These are phyloP conservation scores for Adenanthera pavonina DNA, from an alignment of 306 rosid genomes.

Conservation along the genomic window DNA sequence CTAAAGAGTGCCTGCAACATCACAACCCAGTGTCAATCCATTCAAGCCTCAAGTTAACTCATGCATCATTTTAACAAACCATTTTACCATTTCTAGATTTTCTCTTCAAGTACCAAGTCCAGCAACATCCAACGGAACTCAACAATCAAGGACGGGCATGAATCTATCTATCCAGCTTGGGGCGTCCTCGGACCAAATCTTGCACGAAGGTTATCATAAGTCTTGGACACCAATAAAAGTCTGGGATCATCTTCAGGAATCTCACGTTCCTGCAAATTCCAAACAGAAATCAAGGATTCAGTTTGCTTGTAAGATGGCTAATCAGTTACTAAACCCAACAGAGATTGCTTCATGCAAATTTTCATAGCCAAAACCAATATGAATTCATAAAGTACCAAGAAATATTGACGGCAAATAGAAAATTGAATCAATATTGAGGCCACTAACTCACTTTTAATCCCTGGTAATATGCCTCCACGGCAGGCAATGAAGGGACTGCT, in stretches of 20 bases:
- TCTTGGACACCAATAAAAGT: conserved; percentile 57
- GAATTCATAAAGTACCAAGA: conserved; percentile 30
- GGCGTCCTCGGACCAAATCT: conserved; percentile 49
- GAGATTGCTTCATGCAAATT: not conserved
- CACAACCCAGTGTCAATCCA: conserved; percentile 28
- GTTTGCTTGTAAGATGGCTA: not conserved
- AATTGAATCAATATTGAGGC: conserved; percentile 17
- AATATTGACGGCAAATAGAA: conserved; percentile 25
- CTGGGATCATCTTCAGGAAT: conserved; percentile 89
- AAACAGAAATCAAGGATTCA: not conserved
- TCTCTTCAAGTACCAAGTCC: conserved; percentile 24
- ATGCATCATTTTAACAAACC: conserved; percentile 33
- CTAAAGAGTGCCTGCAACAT: not conserved
- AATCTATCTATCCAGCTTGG: conserved; percentile 9
- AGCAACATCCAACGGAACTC: conserved; percentile 28
- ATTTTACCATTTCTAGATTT: conserved; percentile 21
- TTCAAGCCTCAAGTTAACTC: conserved; percentile 7
- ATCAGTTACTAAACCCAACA: not conserved
- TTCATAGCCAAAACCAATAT: not conserved
- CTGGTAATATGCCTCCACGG: conserved; percentile 77
- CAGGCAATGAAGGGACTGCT: conserved; percentile 47
- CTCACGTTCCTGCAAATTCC: conserved; percentile 65
- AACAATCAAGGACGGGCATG: conserved; percentile 17
- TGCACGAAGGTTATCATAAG: conserved; percentile 40
- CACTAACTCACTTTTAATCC: conserved; percentile 84